Evolutionary conservation across 1,284 basidiomycete species (phyloP), one percentile per base, ranked within the genome.

Genomic region (Apiotrichum gracile): DNA sequence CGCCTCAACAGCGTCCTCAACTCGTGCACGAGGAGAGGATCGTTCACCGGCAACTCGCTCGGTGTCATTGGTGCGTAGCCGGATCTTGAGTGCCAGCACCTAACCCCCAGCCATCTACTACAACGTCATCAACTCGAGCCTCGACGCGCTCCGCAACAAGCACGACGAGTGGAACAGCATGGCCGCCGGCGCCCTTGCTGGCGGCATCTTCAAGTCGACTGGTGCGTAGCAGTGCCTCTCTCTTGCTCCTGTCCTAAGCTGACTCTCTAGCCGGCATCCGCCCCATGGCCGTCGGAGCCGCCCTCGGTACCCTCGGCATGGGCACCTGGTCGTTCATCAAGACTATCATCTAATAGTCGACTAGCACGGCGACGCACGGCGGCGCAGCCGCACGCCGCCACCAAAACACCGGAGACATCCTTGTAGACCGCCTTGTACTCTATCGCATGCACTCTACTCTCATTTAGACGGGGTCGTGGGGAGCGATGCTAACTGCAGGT

Each of bases 1-100:
- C 85, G 96, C 78, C 85, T 98, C 78, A 99, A 98, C 79, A 93
- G 91, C 66, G 79, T 98, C 56, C 82, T 98, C 65, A 99, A 98
- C 81, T 88, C 91, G 72, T 85, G 97, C 72, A 97, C 94, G 58
- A 81, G 94, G 76, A 83, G 96, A 77, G 96, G 96, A 41, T 93
- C 88, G 49, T 97, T 97, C 78, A 86, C 97, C 76, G 96, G 93
- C 68, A 99, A 98, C 81, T 97, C 91, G 70, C 90, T 93, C 71
- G 96, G 96, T 75, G 89, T 97, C 60, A 80, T 98, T 62, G 94
- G 93, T 96, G 67, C 60, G 79, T 72, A n/a, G n/a, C n/a, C n/a
- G n/a, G n/a, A n/a, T n/a, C n/a, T n/a, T n/a, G n/a, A n/a, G n/a
- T n/a, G n/a, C n/a, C n/a, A n/a, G n/a, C n/a, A n/a, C n/a, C 41